A percentile compares a stretch with the other conserved stretches of the same genome.
phyloP scores from a whole-genome alignment of 2,329 filamentous ascomycete genomes.

The Fusarium compactum region DNA sequence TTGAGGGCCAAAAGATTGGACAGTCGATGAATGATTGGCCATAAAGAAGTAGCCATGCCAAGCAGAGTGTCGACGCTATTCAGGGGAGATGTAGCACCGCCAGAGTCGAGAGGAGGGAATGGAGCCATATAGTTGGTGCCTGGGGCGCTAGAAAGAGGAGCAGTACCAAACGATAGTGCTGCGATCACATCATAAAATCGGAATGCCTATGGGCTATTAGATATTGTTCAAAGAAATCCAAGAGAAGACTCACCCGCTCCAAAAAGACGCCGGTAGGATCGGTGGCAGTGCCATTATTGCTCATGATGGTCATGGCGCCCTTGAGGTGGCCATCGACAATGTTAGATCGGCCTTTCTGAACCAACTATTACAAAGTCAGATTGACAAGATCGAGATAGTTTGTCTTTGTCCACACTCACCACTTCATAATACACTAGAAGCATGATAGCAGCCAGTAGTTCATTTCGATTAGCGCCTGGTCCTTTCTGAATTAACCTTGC shows the following conservation, averaged over 20 bases:
- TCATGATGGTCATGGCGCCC: constrained; percentile 72
- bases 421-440: constrained; percentile 73
- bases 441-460: constrained; percentile 71
- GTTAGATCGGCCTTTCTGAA: constrained; percentile 69
- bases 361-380: constrained; percentile 59
- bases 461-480: constrained; percentile 63
- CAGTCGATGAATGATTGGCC: constrained; percentile 72
- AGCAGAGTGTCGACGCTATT: constrained; percentile 69
- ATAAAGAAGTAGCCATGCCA: constrained; percentile 71
- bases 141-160: constrained; percentile 65
- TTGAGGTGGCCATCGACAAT: constrained; percentile 72
- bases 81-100: constrained; percentile 59
- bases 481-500: constrained; percentile 68
- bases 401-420: constrained; percentile 55
- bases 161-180: constrained; percentile 70
- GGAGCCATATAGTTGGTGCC: constrained; percentile 61
- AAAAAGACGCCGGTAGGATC: constrained; percentile 69
- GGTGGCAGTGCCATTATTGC: constrained; percentile 57
- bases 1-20: constrained; percentile 68
- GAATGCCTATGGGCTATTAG: constrained; percentile 62
- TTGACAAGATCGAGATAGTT: not conserved
- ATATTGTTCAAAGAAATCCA: not conserved
- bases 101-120: constrained; percentile 60
- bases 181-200: constrained; percentile 75
- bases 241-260: constrained; percentile 62